Evolutionary conservation across 2,329 filamentous ascomycete species (phyloP), one percentile per base, ranked within the genome.

Genomic region (Chaetomium strumarium): DNA sequence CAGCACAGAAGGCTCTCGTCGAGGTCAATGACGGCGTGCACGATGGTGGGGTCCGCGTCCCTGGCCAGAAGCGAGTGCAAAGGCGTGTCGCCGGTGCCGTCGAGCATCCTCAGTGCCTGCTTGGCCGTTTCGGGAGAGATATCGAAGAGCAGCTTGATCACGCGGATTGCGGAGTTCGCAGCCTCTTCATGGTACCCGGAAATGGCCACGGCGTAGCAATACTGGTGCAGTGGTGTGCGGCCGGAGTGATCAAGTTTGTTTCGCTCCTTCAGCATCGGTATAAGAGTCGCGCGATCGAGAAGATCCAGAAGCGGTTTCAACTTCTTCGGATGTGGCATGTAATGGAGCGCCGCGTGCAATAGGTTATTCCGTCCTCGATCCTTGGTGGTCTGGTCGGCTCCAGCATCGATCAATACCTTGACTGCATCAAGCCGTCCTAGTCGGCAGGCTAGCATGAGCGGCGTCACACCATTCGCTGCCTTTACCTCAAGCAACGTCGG

Each of bases 361-460:
- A 92, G 70, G 60, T 92, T 95, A 58, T 80, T 75, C 11, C 81
- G 81, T 3, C 70, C 64, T 10, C 69, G 69, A 62, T 88, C 84
- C 20, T 83, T 83, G 33, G 71, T 71, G 1, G 80, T 79, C 63
- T 88, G 84, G 62, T 93, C 81, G 2, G 87, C 86, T 3, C 86
- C 87, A 24, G 78, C 80, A 1, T 76, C 71, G 46, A 92, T 75
- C 34, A 95, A 75, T 0, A 81, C 71, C 61, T 80, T 79, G 14
- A 78, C 77, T 17, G 78, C 76, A 1, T 80, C 70, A 14, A 75
- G 60, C 17, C 78, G 76, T 11, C 78, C 76, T 3, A 80, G 68
- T 2, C 73, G 68, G 56, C 83, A 85, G 1, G 88, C 87, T 10
- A 88, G 65, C 51, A 83, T 76, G 1, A 95, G 73, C 1, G 89